phyloP scores from a whole-genome alignment of 2,329 filamentous ascomycete genomes.

The Whalleya microplaca region DNA sequence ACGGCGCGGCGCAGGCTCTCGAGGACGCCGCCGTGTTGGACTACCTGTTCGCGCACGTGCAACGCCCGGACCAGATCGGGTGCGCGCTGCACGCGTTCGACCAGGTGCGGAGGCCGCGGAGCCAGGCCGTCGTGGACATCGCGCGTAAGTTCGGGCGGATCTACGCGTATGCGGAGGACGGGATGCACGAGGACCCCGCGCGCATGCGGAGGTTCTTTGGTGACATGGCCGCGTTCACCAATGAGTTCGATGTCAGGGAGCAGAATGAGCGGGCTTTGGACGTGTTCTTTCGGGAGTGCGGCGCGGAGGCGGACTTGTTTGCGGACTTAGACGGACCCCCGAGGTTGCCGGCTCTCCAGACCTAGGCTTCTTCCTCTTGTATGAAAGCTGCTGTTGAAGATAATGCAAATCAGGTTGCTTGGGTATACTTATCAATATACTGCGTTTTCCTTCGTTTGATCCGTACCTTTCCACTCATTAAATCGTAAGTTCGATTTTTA shows the following conservation, averaged over 20 bases:
- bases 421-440: no score
- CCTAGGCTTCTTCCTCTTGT: background rate
- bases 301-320: background rate
- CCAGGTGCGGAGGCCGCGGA: conserved; percentile 32
- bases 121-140: conserved; percentile 37
- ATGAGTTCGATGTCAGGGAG: conserved; percentile 34
- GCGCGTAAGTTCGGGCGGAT: conserved; percentile 35
- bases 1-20: conserved; percentile 43
- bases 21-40: conserved; percentile 41
- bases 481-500: no score
- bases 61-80: conserved; percentile 14
- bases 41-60: conserved; percentile 28
- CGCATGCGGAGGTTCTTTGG: conserved; percentile 34
- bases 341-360: background rate
- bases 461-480: no score
- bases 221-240: conserved; percentile 35
- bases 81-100: conserved; percentile 36
- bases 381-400: background rate
- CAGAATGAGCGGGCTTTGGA: conserved; percentile 34
- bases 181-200: conserved; percentile 36
- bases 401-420: background rate
- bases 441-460: no score
- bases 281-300: conserved; percentile 9
- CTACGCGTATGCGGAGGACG: conserved; percentile 33
- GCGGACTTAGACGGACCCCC: background rate